phyloP scores from a whole-genome alignment of 306 rosid genomes.

The Lathyrus oleraceus region DNA sequence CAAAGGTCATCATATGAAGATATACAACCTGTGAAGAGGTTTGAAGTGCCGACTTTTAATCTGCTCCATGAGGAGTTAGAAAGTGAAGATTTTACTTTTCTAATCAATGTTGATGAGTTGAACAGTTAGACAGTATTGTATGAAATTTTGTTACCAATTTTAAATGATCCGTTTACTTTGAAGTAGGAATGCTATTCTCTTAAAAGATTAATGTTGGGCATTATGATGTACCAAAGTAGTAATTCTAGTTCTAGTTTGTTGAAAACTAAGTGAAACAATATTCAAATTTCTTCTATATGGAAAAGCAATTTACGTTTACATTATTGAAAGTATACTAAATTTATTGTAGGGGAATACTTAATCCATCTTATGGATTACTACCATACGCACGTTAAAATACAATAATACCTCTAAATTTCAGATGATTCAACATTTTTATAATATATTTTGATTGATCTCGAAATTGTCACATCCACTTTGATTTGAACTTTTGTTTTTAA shows the following conservation, averaged over 20 bases:
- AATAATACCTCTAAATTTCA: too few relatives aligned
- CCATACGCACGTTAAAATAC: too few relatives aligned
- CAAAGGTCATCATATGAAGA: constrained; percentile 44
- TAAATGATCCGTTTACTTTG: constrained; percentile 15
- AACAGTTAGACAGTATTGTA: constrained; percentile 38
- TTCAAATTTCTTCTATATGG: background rate
- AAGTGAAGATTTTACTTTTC: constrained; percentile 75
- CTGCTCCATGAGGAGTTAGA: constrained; percentile 84
- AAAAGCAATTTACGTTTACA: background rate
- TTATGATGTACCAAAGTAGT: constrained; percentile 17
- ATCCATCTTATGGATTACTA: too few relatives aligned
- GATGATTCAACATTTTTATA: too few relatives aligned
- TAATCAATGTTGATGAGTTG: constrained; percentile 72
- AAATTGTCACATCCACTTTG: too few relatives aligned
- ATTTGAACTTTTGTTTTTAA: too few relatives aligned
- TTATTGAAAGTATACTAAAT: background rate
- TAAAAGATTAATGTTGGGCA: background rate
- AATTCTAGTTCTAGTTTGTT: background rate
- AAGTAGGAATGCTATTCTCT: constrained; percentile 11
- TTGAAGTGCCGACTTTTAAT: constrained; percentile 46
- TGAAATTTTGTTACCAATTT: constrained; percentile 7
- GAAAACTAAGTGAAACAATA: background rate
- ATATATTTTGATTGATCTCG: too few relatives aligned
- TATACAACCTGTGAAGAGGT: constrained; percentile 44
- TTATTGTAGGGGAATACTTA: too few relatives aligned